Percentiles rank a stretch among this genome's conserved stretches.
phyloP scores from a whole-genome alignment of 768 basidiomycete species.

The Hygrocybe punicea region DNA sequence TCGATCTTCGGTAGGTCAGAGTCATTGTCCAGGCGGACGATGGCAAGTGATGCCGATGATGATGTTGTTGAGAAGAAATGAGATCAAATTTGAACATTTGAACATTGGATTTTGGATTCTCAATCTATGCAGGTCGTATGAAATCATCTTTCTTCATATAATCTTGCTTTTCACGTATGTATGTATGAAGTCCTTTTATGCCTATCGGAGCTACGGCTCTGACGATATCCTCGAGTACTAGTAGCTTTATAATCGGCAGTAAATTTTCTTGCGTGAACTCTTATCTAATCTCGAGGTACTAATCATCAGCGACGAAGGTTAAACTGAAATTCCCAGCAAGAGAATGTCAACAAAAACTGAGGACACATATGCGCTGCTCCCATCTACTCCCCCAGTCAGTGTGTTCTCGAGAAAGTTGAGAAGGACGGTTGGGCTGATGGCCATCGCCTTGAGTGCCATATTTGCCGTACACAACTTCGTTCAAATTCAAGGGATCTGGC shows the following conservation, averaged over 20 bases:
- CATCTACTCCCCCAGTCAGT: not conserved
- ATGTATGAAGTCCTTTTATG: not conserved
- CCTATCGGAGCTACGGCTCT: not conserved
- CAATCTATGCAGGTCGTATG: not conserved
- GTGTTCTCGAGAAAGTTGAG: too few relatives aligned
- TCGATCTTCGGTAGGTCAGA: constrained; percentile 50
- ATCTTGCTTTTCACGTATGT: not conserved
- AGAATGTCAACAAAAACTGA: not conserved
- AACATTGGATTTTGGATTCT: not conserved
- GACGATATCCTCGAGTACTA: too few relatives aligned
- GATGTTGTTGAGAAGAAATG: constrained; percentile 47
- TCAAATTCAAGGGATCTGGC: too few relatives aligned
- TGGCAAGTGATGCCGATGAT: constrained; percentile 83
- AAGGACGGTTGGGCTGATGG: too few relatives aligned
- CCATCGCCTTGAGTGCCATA: too few relatives aligned
- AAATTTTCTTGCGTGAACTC: too few relatives aligned
- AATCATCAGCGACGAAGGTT: not conserved
- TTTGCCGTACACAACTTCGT: too few relatives aligned
- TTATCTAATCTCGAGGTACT: not conserved
- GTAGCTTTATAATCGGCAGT: too few relatives aligned
- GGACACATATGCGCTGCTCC: not conserved
- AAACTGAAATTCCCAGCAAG: too few relatives aligned
- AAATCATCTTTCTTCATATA: not conserved
- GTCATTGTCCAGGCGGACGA: constrained; percentile 66
- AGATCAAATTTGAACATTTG: not conserved